A percentile compares a stretch with the other conserved stretches of the same genome.
Conservation (phyloP, 352 stramenopile species). For the Phytophthora podocarpi region DNA sequence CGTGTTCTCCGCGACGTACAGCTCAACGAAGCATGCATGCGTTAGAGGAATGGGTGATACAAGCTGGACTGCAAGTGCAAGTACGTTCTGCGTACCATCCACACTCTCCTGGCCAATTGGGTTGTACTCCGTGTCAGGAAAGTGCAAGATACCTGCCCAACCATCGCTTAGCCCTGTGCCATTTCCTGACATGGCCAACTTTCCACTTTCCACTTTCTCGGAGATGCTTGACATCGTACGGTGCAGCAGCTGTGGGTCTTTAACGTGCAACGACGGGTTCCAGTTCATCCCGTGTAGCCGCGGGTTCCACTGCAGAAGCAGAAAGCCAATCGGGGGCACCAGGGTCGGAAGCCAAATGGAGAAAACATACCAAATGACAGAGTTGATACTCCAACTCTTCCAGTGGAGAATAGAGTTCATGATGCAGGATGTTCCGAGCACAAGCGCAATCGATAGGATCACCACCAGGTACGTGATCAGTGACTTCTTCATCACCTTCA, state of each 20-base stretch:
- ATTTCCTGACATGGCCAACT: slow-evolving; percentile 31
- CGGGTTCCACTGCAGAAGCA: slow-evolving; percentile 87
- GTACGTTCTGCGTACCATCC: slow-evolving; percentile 69
- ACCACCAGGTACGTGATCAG: slow-evolving; percentile 77
- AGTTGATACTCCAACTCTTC: slow-evolving; percentile 65
- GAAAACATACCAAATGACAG: slow-evolving; percentile 82
- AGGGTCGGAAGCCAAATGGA: slow-evolving; percentile 81
- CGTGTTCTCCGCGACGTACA: slow-evolving; percentile 70
- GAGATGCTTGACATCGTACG: slow-evolving; percentile 43
- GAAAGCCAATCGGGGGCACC: slow-evolving; percentile 73
- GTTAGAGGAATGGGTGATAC: slow-evolving; percentile 60
- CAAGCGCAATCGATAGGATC: slow-evolving; percentile 73
- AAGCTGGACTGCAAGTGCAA: slow-evolving; percentile 79
- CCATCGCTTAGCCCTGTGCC: slow-evolving; percentile 57
- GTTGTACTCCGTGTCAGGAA: slow-evolving; percentile 77
- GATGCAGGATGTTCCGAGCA: slow-evolving; percentile 61
- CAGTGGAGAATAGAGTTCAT: slow-evolving; percentile 74
- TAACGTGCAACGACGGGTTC: slow-evolving; percentile 61
- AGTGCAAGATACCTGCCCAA: slow-evolving; percentile 73
- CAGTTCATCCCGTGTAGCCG: slow-evolving; percentile 76
- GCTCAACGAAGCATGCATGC: slow-evolving; percentile 78
- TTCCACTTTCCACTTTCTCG: slow-evolving; percentile 52
- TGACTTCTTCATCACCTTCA: slow-evolving; percentile 81
- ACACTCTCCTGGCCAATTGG: slow-evolving; percentile 63
- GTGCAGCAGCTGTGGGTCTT: slow-evolving; percentile 44